These are phyloP conservation scores for Pseudopithomyces chartarum DNA, from an alignment of 2,329 filamentous ascomycete species.

Conservation along the genomic window DNA sequence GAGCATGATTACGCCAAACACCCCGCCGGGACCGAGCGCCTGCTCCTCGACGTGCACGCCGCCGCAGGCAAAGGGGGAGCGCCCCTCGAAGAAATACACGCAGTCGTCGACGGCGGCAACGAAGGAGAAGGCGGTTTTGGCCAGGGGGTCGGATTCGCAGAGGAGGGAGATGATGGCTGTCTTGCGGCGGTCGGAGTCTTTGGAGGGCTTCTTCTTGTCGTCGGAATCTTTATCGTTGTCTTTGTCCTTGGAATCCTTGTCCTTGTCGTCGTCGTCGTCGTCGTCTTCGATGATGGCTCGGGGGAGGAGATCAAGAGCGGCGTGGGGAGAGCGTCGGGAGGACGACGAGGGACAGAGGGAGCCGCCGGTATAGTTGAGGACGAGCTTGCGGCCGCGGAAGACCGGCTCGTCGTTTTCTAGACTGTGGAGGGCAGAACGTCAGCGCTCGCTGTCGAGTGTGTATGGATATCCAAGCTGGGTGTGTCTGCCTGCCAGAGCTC, in stretches of 20 bases:
- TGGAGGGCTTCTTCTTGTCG: slow-evolving; percentile 47
- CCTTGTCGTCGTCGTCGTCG: slow-evolving; percentile 34
- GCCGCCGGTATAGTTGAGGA: slow-evolving; percentile 58
- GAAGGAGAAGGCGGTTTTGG: slow-evolving; percentile 76
- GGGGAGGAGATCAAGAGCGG: slow-evolving; percentile 26
- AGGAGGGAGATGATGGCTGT: slow-evolving; percentile 91
- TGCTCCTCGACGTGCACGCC: slow-evolving; percentile 65
- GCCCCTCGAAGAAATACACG: slow-evolving; percentile 93
- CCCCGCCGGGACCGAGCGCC: slow-evolving; percentile 68
- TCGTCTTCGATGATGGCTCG: slow-evolving; percentile 50
- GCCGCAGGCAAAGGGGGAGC: slow-evolving; percentile 82
- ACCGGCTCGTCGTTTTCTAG: slow-evolving; percentile 59
- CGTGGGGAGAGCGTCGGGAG: slow-evolving; percentile 18
- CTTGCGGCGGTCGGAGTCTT: slow-evolving; percentile 69
- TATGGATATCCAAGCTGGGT: too few relatives aligned
- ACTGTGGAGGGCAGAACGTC: slow-evolving; percentile 43
- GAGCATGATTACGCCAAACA: slow-evolving; percentile 86
- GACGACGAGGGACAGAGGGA: slow-evolving; percentile 50
- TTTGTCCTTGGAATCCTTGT: slow-evolving; percentile 29
- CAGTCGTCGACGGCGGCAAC: slow-evolving; percentile 90
- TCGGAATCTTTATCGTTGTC: slow-evolving; percentile 39
- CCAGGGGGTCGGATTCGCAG: slow-evolving; percentile 81
- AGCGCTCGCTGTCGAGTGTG: slow-evolving; percentile 20
- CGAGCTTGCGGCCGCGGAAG: slow-evolving; percentile 68
- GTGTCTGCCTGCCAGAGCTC: background rate